phyloP scores from a whole-genome alignment of 1,284 basidiomycete genomes.

The Austroboletus novae-zelandiae region DNA sequence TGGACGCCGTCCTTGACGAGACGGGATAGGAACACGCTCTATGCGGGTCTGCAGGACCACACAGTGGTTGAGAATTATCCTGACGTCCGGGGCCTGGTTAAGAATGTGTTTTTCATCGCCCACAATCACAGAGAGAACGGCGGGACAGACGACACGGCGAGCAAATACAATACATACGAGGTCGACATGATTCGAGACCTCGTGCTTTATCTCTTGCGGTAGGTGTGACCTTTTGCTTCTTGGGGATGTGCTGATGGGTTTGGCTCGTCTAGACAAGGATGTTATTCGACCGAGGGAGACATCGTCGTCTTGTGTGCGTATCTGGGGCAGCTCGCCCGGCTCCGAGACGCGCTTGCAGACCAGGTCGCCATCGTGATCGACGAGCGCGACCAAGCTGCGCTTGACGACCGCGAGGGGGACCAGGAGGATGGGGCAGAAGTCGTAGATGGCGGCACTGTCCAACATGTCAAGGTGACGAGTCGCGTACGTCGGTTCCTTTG shows the following conservation, averaged over 20 bases:
- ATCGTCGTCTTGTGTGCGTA: constrained; percentile 77
- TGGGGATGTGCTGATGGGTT: no score
- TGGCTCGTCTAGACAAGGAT: constrained; percentile 45
- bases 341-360: constrained; percentile 48
- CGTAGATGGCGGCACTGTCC: constrained; percentile 29
- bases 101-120: constrained; percentile 59
- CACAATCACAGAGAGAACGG: constrained; percentile 55
- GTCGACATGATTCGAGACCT: constrained; percentile 69
- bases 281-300: constrained; percentile 58
- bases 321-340: constrained; percentile 63
- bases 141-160: constrained; percentile 53
- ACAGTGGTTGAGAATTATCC: constrained; percentile 48
- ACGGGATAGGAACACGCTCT: constrained; percentile 49
- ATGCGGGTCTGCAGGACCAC: constrained; percentile 58
- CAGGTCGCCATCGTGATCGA: constrained; percentile 64
- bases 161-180: constrained; percentile 68
- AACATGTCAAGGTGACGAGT: constrained; percentile 48
- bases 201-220: constrained; percentile 64
- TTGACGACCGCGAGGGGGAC: constrained; percentile 49
- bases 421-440: constrained; percentile 33
- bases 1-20: not conserved
- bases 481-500: constrained; percentile 36
- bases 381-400: constrained; percentile 61
- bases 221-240: constrained; percentile 11
- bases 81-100: constrained; percentile 52